Evolutionary conservation across 176 grass and related monocot species (phyloP), one percentile per base, ranked within the genome.

Genomic region (Olyra latifolia): DNA sequence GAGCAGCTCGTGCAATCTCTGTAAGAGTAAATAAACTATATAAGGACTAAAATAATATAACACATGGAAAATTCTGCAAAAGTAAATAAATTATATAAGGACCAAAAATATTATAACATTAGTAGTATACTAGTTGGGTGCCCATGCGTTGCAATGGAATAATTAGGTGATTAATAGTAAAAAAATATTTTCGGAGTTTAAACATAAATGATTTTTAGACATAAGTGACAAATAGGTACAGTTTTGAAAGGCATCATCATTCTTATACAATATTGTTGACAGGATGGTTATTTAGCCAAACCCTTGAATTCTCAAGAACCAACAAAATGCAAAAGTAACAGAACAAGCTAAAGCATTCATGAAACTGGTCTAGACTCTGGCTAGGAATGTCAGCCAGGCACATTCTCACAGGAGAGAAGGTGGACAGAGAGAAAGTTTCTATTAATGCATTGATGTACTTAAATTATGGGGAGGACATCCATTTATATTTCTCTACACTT

Each of bases 201-300:
- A n/a, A n/a, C n/a, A n/a, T n/a, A n/a, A n/a, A n/a, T n/a, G n/a
- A n/a, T n/a, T n/a, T n/a, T n/a, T n/a, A n/a, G n/a, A n/a, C n/a
- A n/a, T n/a, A n/a, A n/a, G n/a, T 23, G 70, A 19, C 16, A 83
- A 44, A 75, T 13, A 9, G 2, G 59, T 54, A 38, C 44, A 62
- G 10, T 81, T 20, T 81, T 42, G 40, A 40, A 85, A 78, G 30
- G 66, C 46, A 72, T 63, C 56, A 42, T 15, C 32, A 29, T 49
- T 22, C 52, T 55, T 22, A 8, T n/a, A 54, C 50, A 54, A 8
- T 7, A 19, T n/a, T 19, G 8, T n/a, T 54, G n/a, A 54, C 20
- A 19, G 19, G n/a, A 54, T 54, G 7, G 50, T 8, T n/a, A 54
- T 54, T 8, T 54, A 54, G n/a, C 50, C 19, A 65, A 16, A n/a